Evolutionary conservation across 2,329 filamentous ascomycete species (phyloP).

Genomic region (Alternaria sp.): DNA sequence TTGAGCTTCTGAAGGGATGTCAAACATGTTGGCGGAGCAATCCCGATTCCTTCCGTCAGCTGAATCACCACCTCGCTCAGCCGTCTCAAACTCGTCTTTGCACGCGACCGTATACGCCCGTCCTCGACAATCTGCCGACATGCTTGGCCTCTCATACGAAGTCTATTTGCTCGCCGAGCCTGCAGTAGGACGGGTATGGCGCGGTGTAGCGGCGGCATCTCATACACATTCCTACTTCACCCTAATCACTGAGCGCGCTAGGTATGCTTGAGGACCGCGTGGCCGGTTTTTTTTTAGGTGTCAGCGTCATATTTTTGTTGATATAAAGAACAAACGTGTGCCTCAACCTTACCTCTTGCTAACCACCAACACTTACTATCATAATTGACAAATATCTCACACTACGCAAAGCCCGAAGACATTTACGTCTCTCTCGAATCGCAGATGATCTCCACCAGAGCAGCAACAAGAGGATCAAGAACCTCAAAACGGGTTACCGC

Average conservation of each 20-base stretch:
- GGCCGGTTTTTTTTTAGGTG: slow-evolving; percentile 21
- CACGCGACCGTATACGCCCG: slow-evolving; percentile 27
- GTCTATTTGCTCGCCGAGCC: slow-evolving; percentile 15
- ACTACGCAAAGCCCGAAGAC: slow-evolving; percentile 11
- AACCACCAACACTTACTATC: slow-evolving; percentile 24
- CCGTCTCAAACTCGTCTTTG: slow-evolving; percentile 27
- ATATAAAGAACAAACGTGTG: slow-evolving; percentile 41
- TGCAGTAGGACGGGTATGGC: slow-evolving; percentile 19
- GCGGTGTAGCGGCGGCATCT: slow-evolving; percentile 20
- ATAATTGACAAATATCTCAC: slow-evolving; percentile 9
- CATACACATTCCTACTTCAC: slow-evolving; percentile 26
- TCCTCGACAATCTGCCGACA: slow-evolving; percentile 13
- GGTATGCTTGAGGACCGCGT: slow-evolving; percentile 11
- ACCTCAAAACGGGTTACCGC: slow-evolving; percentile 50
- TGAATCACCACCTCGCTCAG: slow-evolving; percentile 23
- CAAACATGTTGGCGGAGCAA: not conserved
- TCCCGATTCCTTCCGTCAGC: slow-evolving; percentile 26
- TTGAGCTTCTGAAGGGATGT: not conserved
- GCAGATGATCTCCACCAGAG: slow-evolving; percentile 43
- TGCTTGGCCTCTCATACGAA: slow-evolving; percentile 11
- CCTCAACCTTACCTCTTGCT: slow-evolving; percentile 32
- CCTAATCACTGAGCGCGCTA: slow-evolving; percentile 33
- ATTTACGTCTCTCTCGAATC: slow-evolving; percentile 19
- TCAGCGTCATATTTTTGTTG: slow-evolving; percentile 30
- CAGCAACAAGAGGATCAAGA: slow-evolving; percentile 36